Conservation (phyloP, 768 basidiomycete genomes). For the Heimioporus sp. region DNA sequence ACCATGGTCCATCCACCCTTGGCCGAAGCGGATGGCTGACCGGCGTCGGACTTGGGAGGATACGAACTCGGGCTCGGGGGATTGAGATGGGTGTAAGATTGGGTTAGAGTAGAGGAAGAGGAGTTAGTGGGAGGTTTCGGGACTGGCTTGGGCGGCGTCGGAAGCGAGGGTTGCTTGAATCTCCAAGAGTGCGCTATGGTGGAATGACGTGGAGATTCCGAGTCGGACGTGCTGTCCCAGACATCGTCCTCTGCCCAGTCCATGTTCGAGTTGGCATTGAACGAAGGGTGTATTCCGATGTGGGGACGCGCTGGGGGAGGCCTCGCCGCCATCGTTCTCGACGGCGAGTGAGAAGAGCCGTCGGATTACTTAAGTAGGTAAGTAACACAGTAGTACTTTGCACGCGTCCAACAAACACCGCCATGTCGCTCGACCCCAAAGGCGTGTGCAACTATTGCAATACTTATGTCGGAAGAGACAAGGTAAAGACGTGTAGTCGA, state of each 20-base stretch:
- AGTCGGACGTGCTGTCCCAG: constrained; percentile 83
- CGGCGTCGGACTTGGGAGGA: constrained; percentile 50
- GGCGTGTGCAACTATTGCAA: constrained; percentile 25
- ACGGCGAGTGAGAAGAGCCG: constrained; percentile 19
- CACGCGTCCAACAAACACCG: neutral
- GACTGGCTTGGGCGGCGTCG: constrained; percentile 53
- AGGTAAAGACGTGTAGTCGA: constrained; percentile 23
- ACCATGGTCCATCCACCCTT: constrained; percentile 82
- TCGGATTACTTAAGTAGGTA: neutral
- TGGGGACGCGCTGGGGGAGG: constrained; percentile 75
- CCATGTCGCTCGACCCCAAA: constrained; percentile 15
- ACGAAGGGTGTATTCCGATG: constrained; percentile 55
- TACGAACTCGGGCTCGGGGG: constrained; percentile 77
- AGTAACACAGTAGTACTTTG: too few relatives aligned
- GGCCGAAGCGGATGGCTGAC: constrained; percentile 35
- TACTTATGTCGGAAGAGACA: constrained; percentile 20
- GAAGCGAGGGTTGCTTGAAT: constrained; percentile 28
- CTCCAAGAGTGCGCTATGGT: constrained; percentile 47
- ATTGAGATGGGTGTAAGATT: constrained; percentile 78
- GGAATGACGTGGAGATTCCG: constrained; percentile 63
- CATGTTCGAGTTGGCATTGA: constrained; percentile 43
- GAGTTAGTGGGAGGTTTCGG: constrained; percentile 46
- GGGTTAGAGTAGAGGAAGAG: constrained; percentile 68
- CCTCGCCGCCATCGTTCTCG: constrained; percentile 46
- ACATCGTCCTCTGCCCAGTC: constrained; percentile 88